Base-by-base conservation (phyloP, 1,284 basidiomycete species). In the Microbotryomycetes sp. region DNA sequence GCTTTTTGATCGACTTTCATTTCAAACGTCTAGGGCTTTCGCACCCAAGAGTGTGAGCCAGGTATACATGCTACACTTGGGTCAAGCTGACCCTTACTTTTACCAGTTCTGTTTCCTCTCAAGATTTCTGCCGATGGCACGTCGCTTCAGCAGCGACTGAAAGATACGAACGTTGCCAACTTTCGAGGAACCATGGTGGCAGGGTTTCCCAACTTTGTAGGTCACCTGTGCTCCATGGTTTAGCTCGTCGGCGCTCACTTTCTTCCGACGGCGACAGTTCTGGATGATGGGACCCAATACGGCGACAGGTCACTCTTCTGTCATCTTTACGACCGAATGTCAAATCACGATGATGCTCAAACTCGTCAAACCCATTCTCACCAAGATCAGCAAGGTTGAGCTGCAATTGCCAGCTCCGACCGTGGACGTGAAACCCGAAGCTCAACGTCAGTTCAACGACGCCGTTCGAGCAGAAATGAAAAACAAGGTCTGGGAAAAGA, bases 291-390 rank as follows among this genome's bases (percentile, higher is more conserved):
- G 35, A 41, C 35, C 35, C 9, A 41, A 41, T 18, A 41, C 35
- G 18, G 61, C 67, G 0, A 69, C 67, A 13, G 67, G 67, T 2
- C 67, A 69, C 47, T 65, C 62, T 23, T 61, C 58, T 29, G 67
- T 69, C 45, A 59, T 69, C n/a, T 69, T 69, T 48, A 69, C 67
- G 16, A 54, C 58, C 41, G 67, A 69, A 18, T 47, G 48, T 5
- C 67, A 69, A 45, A 57, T 69, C 58, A 56, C 47, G 35, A 35
- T 66, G n/a, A 55, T 54, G 21, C 60, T 64, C 54, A 66, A 64
- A 45, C 53, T 69, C 49, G 52, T 67, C 51, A 55, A 52, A 21
- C 65, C 67, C 23, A 41, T 65, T 28, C 48, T 69, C 16, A 18
- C 26, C 11, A 9, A n/a, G 45, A 35, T 30, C 5, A 54, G 18